Evolutionary conservation across 176 grass and related monocot species (phyloP), one percentile per base, ranked within the genome.

Genomic region (Triticum monococcum): DNA sequence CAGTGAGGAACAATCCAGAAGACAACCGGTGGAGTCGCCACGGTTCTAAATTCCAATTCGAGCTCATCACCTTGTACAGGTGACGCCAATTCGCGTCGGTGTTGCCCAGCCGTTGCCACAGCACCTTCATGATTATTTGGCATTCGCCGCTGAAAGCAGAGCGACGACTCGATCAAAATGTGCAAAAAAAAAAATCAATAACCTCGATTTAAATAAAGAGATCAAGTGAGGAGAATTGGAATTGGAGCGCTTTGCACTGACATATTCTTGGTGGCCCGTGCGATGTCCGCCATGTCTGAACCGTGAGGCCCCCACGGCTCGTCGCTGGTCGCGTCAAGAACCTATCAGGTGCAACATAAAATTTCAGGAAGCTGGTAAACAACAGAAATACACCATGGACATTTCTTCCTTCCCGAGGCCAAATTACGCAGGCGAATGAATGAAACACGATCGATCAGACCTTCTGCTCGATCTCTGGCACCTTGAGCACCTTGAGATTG

Each of bases 401-500:
- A 45, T 60, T 1, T 64, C 50, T 54, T 7, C 50, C 16, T 17
- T 17, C 0, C 14, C 1, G 0, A 2, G 56, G 56, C 56, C 18
- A 3, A 59, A 22, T 20, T 23, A 69, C 12, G 36, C 5, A 14
- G 59, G 24, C 14, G 11, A 38, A 62, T 4, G 37, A 10, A 71
- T 1, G 38, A 11, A 72, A 10, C 13, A 37, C 37, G 12, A 85
- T 25, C 12, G 71, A 84, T 25, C 12, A 82, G 84, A 94, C 96
- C 93, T 98, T 95, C 81, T 98, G 93, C 73, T 98, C 93, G 71
- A 98, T 93, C 79, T 89, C 93, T 17, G 91, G 93, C n/a, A 98
- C 96, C 70, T 92, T 93, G 52, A 95, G 86, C 31, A 98, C 91
- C 74, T 91, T 95, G 52, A 93, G 89, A 82, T 98, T 98, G 43